Evolutionary conservation across 768 basidiomycete species (phyloP).

Genomic region (Collybiopsis luxurians): DNA sequence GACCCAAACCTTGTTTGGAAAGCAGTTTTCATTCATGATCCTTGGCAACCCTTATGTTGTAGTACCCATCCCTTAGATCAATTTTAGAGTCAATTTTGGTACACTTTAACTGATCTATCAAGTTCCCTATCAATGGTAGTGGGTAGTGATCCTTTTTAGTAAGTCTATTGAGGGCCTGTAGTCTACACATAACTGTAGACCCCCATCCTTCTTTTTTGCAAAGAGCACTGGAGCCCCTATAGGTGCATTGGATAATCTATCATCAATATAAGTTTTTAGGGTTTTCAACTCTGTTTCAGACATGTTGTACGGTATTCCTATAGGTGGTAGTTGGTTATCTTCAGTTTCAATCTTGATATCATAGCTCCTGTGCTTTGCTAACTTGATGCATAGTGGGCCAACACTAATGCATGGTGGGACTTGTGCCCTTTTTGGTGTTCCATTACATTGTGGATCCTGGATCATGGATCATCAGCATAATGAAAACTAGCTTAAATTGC

Average conservation of each 20-base stretch:
- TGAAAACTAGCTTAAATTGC: no score
- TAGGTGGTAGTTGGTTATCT: slow-evolving; percentile 8
- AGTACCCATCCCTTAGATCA: no score
- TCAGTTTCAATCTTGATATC: no score
- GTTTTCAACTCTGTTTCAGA: slow-evolving; percentile 17
- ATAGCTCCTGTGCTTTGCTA: no score
- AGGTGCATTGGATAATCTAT: slow-evolving; percentile 7
- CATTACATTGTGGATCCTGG: no score
- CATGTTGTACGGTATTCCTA: slow-evolving; percentile 19
- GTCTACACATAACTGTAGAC: slow-evolving; percentile 11
- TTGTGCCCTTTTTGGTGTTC: no score
- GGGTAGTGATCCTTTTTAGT: slow-evolving; percentile 25
- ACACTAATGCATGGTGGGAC: no score
- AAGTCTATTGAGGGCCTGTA: slow-evolving; percentile 14
- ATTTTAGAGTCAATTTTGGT: slow-evolving; percentile 28
- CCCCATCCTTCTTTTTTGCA: background rate
- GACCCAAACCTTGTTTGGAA: slow-evolving; percentile 25
- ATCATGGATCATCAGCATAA: no score
- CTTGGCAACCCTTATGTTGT: slow-evolving; percentile 19
- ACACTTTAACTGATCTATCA: slow-evolving; percentile 18
- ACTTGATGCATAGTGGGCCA: no score
- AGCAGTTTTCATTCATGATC: slow-evolving; percentile 27
- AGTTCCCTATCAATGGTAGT: slow-evolving; percentile 23
- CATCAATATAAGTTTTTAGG: slow-evolving; percentile 18
- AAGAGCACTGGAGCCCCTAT: slow-evolving; percentile 8